phyloP scores from a whole-genome alignment of 202 grass and related monocot species.

The Setaria italica region DNA sequence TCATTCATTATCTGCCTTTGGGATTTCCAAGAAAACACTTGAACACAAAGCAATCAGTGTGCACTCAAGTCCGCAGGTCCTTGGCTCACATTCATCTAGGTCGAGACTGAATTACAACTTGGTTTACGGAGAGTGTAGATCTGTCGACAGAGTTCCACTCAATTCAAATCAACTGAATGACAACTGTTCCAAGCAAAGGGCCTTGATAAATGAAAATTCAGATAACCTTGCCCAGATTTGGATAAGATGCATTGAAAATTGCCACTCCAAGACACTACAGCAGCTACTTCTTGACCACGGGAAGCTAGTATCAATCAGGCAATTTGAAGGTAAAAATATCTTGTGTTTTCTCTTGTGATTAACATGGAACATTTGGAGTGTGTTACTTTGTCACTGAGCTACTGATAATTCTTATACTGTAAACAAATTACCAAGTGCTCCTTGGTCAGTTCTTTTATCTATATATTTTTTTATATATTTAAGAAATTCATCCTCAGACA shows the following conservation, averaged over 20 bases:
- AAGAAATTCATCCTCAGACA: constrained; percentile 7
- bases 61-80: constrained; percentile 36
- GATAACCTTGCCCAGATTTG: constrained; percentile 70
- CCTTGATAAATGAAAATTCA: constrained; percentile 41
- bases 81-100: constrained; percentile 55
- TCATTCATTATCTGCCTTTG: constrained; percentile 40
- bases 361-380: constrained; percentile 1
- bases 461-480: constrained; percentile 26
- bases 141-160: constrained; percentile 37
- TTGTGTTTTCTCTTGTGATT: background rate
- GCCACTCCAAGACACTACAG: constrained; percentile 80
- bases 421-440: background rate
- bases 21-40: constrained; percentile 41
- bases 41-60: constrained; percentile 37
- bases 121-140: constrained; percentile 48
- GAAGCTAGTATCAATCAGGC: constrained; percentile 67
- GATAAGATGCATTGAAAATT: constrained; percentile 74
- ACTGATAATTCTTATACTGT: background rate
- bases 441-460: constrained; percentile 9
- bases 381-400: background rate
- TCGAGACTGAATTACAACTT: constrained; percentile 37
- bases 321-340: constrained; percentile 65
- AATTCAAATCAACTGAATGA: constrained; percentile 42
- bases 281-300: constrained; percentile 73
- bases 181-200: constrained; percentile 41